phyloP scores from a whole-genome alignment of 2,329 filamentous ascomycete species.

The Laburnicola sp. region DNA sequence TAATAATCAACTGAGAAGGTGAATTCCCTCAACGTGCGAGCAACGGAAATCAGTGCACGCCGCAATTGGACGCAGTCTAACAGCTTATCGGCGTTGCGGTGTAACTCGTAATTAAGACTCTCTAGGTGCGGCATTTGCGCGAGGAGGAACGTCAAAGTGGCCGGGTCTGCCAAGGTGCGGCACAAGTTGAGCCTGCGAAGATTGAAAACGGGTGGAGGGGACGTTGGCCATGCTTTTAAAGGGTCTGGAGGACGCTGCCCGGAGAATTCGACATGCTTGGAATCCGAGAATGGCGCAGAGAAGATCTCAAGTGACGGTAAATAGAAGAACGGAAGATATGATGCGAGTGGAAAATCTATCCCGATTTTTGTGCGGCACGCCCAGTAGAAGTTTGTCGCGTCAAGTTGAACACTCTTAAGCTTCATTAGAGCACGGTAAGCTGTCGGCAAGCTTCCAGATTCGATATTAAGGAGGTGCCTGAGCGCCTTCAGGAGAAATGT shows the following conservation, averaged over 20 bases:
- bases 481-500: conserved; percentile 1
- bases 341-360: conserved; percentile 2
- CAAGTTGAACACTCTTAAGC: not conserved
- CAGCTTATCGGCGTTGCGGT: not conserved
- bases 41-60: not conserved
- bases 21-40: not conserved
- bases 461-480: not conserved
- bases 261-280: not conserved
- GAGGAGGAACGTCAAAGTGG: conserved; percentile 4
- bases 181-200: too few relatives aligned
- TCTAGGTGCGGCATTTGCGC: conserved; percentile 3
- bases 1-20: too few relatives aligned
- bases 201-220: too few relatives aligned
- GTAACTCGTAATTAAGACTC: conserved; percentile 3
- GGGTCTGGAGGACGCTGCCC: too few relatives aligned
- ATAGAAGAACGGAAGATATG: conserved; percentile 7
- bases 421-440: not conserved
- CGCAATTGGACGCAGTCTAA: conserved; percentile 4
- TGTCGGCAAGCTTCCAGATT: not conserved
- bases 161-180: conserved; percentile 2
- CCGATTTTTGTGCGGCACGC: not conserved
- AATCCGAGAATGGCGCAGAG: conserved; percentile 3
- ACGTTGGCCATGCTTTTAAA: too few relatives aligned
- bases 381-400: not conserved
- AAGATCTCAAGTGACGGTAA: conserved; percentile 5